A percentile compares a stretch with the other conserved stretches of the same genome.
These are phyloP conservation scores for Athelia sp. DNA, from an alignment of 1,284 basidiomycete species.

Conservation along the genomic window DNA sequence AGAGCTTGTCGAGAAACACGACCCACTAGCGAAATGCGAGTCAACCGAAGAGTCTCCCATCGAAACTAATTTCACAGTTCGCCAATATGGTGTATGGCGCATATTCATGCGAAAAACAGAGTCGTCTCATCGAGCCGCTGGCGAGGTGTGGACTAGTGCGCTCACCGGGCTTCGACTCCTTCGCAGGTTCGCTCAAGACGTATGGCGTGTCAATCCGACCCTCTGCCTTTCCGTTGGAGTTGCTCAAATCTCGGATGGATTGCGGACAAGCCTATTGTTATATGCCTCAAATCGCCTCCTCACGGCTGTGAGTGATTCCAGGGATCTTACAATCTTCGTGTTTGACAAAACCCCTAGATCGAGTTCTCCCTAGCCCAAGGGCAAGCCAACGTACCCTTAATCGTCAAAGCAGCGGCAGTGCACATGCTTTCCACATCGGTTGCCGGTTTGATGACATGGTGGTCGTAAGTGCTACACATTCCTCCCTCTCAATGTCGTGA, in stretches of 20 bases:
- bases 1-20: too few species aligned
- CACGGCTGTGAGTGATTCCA: neutral
- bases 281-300: neutral
- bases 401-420: neutral
- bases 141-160: too few species aligned
- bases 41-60: too few species aligned
- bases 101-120: too few species aligned
- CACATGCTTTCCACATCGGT: neutral
- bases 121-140: too few species aligned
- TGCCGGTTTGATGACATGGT: neutral
- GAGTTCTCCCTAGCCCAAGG: neutral
- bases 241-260: neutral
- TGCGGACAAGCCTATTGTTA: neutral
- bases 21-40: too few species aligned
- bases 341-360: neutral
- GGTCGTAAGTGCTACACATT: neutral
- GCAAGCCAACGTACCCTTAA: neutral
- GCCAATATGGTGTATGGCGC: too few species aligned
- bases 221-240: neutral
- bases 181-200: too few species aligned
- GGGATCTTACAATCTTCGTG: neutral
- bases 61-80: too few species aligned
- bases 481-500: neutral
- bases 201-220: neutral
- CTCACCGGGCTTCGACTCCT: too few species aligned